Evolutionary conservation across 2,329 filamentous ascomycete genomes (phyloP).

Genomic region (Laburnicola sp.): DNA sequence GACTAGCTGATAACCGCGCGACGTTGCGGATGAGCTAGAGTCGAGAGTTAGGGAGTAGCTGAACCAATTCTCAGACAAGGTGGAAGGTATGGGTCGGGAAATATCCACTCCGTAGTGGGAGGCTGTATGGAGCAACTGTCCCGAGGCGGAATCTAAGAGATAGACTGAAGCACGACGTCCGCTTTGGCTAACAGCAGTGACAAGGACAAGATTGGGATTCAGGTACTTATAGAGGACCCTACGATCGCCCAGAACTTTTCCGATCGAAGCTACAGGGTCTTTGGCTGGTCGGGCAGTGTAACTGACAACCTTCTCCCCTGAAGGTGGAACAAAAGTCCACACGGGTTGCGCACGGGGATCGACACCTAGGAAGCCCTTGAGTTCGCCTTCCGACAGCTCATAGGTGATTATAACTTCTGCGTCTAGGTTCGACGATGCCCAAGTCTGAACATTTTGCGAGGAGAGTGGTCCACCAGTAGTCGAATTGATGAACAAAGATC

Average conservation of each 20-base stretch:
- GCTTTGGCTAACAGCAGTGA: slow-evolving; percentile 68
- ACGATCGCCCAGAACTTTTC: slow-evolving; percentile 86
- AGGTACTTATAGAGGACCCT: slow-evolving; percentile 98
- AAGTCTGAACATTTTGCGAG: slow-evolving; percentile 19
- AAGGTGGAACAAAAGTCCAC: slow-evolving; percentile 74
- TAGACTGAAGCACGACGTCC: slow-evolving; percentile 69
- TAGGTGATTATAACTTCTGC: slow-evolving; percentile 37
- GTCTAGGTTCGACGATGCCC: slow-evolving; percentile 16
- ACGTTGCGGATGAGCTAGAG: slow-evolving; percentile 52
- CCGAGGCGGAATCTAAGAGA: slow-evolving; percentile 83
- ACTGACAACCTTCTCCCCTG: slow-evolving; percentile 68
- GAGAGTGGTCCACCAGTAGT: slow-evolving; percentile 36
- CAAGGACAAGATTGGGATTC: slow-evolving; percentile 79
- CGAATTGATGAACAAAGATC: slow-evolving; percentile 37
- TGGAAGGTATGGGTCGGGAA: slow-evolving; percentile 71
- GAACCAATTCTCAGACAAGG: slow-evolving; percentile 94
- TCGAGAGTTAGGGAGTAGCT: slow-evolving; percentile 73
- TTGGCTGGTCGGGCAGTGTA: slow-evolving; percentile 71
- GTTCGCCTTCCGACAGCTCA: slow-evolving; percentile 35
- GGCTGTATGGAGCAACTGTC: slow-evolving; percentile 72
- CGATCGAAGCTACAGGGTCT: slow-evolving; percentile 92
- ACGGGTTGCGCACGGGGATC: slow-evolving; percentile 30
- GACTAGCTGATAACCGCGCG: slow-evolving; percentile 84
- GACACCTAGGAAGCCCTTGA: slow-evolving; percentile 36
- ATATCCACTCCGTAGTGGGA: slow-evolving; percentile 74